Conservation (phyloP, 306 rosid species). For the Comarum palustre region DNA sequence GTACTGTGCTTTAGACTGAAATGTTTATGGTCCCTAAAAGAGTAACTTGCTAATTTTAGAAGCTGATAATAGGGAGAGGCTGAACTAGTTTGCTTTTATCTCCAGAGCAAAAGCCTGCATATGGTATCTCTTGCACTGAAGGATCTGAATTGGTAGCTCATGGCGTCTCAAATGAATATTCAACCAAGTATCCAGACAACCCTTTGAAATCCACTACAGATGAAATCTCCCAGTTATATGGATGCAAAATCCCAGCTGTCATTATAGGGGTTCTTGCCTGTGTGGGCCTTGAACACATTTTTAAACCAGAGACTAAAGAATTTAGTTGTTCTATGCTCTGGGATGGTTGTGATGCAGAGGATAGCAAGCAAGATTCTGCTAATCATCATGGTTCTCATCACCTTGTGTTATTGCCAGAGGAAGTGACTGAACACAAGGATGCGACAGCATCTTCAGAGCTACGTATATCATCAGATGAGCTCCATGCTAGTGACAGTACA, state of each 20-base stretch:
- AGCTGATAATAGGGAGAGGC: neutral
- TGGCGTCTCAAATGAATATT: neutral
- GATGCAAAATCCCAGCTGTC: slow-evolving; percentile 8
- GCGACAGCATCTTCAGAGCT: neutral
- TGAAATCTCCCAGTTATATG: slow-evolving; percentile 19
- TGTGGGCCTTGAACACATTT: slow-evolving; percentile 20
- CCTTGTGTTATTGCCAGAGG: neutral
- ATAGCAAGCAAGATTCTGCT: neutral
- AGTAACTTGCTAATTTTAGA: neutral
- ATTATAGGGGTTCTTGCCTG: slow-evolving; percentile 17
- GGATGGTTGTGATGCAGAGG: slow-evolving; percentile 5
- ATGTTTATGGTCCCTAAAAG: neutral
- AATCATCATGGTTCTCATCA: neutral
- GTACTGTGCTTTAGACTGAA: neutral
- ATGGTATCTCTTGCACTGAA: neutral
- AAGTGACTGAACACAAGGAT: neutral
- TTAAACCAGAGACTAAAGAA: slow-evolving; percentile 13
- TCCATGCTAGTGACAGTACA: neutral
- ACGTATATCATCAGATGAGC: neutral
- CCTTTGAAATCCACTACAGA: slow-evolving; percentile 15
- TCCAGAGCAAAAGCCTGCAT: slow-evolving; percentile 7
- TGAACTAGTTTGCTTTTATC: neutral
- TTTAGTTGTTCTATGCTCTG: slow-evolving; percentile 12
- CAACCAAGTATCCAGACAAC: neutral
- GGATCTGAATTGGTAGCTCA: neutral